These are phyloP conservation scores for Hygrocybe coccinea DNA, from an alignment of 768 basidiomycete species.

Conservation along the genomic window DNA sequence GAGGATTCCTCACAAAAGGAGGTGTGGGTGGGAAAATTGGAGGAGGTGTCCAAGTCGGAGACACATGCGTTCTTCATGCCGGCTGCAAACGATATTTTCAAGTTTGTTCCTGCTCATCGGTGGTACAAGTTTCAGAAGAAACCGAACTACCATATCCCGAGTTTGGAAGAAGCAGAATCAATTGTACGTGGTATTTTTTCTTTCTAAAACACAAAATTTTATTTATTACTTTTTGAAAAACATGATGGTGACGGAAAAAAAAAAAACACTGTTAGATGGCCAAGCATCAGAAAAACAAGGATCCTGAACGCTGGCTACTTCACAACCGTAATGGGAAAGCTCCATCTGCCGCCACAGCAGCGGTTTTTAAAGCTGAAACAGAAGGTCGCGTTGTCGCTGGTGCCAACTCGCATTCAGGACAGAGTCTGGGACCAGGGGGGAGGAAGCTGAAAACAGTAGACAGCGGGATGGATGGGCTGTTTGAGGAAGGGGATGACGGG, in stretches of 20 bases:
- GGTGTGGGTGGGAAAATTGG: constrained; percentile 77
- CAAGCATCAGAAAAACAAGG: constrained; percentile 62
- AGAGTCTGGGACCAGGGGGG: constrained; percentile 68
- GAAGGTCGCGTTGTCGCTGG: constrained; percentile 41
- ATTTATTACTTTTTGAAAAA: no score
- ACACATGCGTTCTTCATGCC: constrained; percentile 84
- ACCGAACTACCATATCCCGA: constrained; percentile 66
- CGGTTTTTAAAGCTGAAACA: constrained; percentile 65
- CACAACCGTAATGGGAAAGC: constrained; percentile 51
- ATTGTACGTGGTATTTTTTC: constrained; percentile 11
- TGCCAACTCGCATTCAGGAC: constrained; percentile 45
- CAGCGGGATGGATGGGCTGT: constrained; percentile 54
- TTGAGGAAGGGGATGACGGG: constrained; percentile 68
- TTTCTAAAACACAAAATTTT: constrained; percentile 17
- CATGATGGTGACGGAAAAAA: not conserved
- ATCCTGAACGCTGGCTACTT: constrained; percentile 69
- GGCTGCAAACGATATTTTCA: constrained; percentile 73
- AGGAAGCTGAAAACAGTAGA: constrained; percentile 64
- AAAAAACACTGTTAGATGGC: constrained; percentile 18
- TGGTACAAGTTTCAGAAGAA: constrained; percentile 94
- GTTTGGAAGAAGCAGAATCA: constrained; percentile 59
- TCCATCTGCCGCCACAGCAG: constrained; percentile 57
- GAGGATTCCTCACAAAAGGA: constrained; percentile 72
- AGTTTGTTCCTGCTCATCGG: constrained; percentile 80
- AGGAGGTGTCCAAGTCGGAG: constrained; percentile 65